These are phyloP conservation scores for Solanum tarijense DNA, from an alignment of 257 asterid genomes.

Conservation along the genomic window DNA sequence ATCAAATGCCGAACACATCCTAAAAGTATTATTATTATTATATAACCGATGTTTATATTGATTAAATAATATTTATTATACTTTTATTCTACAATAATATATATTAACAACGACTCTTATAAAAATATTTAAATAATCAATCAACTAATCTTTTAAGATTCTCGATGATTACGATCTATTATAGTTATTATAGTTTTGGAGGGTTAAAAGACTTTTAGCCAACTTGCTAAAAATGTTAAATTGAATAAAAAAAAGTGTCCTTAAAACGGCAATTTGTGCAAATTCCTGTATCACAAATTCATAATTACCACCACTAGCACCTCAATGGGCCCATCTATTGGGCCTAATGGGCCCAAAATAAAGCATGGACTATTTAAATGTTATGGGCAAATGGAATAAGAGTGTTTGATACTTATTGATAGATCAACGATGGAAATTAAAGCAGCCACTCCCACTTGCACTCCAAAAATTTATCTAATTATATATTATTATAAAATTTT, in stretches of 20 bases:
- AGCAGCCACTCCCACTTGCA: constrained; percentile 8
- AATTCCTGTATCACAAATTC: background rate
- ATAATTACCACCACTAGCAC: background rate
- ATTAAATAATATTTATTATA: too few relatives aligned
- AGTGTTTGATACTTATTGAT: background rate
- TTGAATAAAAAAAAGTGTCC: background rate
- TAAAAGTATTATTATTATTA: too few relatives aligned
- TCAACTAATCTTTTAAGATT: background rate
- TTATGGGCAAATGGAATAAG: background rate
- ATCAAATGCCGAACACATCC: background rate
- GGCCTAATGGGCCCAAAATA: background rate
- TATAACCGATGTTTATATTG: too few relatives aligned
- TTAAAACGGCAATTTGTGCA: background rate
- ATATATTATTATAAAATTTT: background rate
- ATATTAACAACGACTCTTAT: background rate
- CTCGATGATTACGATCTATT: background rate
- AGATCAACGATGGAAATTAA: background rate
- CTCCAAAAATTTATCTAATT: background rate
- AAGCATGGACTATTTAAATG: background rate
- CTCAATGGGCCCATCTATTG: background rate
- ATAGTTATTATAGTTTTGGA: background rate
- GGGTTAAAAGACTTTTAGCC: background rate
- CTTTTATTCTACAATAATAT: background rate
- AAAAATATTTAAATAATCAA: background rate
- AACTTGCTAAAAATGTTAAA: background rate